Conservation (phyloP, 2,329 filamentous ascomycete genomes). For the Xylaria hypoxylon region DNA sequence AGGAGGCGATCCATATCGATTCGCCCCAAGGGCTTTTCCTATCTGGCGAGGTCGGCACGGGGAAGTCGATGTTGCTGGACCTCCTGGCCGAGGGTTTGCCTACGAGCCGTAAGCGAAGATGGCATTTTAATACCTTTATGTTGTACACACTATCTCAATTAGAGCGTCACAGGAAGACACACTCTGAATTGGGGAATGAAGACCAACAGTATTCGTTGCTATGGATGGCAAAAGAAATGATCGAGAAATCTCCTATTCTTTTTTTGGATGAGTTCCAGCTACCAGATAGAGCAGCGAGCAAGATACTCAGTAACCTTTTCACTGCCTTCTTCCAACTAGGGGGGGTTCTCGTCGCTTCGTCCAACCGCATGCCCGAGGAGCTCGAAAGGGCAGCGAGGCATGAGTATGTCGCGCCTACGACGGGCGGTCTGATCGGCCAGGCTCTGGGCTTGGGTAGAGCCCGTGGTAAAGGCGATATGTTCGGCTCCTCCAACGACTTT, state of each 20-base stretch:
- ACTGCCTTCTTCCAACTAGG: conserved; percentile 85
- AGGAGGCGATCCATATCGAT: conserved; percentile 76
- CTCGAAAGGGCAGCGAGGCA: conserved; percentile 79
- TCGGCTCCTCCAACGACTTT: conserved; percentile 76
- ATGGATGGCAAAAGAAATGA: conserved; percentile 79
- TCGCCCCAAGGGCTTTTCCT: conserved; percentile 81
- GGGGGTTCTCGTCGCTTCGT: conserved; percentile 82
- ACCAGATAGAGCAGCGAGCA: conserved; percentile 80
- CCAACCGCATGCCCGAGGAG: conserved; percentile 86
- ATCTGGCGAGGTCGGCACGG: conserved; percentile 84
- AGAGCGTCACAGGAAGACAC: conserved; percentile 69
- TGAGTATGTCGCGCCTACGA: conserved; percentile 68
- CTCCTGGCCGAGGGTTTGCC: conserved; percentile 83
- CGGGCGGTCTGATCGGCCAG: conserved; percentile 63
- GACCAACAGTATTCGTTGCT: conserved; percentile 74
- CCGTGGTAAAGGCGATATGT: conserved; percentile 61
- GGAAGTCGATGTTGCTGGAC: conserved; percentile 88
- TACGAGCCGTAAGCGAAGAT: conserved; percentile 76
- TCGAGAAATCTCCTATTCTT: conserved; percentile 78
- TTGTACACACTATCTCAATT: conserved; percentile 79
- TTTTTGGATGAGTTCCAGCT: conserved; percentile 89
- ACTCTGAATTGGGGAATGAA: conserved; percentile 40
- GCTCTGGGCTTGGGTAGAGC: conserved; percentile 57
- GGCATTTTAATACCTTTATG: conserved; percentile 92
- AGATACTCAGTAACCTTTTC: conserved; percentile 82